A percentile compares a stretch with the other conserved stretches of the same genome.
These are phyloP conservation scores for Corynascus novoguineensis DNA, from an alignment of 495 filamentous ascomycete species.

Conservation along the genomic window DNA sequence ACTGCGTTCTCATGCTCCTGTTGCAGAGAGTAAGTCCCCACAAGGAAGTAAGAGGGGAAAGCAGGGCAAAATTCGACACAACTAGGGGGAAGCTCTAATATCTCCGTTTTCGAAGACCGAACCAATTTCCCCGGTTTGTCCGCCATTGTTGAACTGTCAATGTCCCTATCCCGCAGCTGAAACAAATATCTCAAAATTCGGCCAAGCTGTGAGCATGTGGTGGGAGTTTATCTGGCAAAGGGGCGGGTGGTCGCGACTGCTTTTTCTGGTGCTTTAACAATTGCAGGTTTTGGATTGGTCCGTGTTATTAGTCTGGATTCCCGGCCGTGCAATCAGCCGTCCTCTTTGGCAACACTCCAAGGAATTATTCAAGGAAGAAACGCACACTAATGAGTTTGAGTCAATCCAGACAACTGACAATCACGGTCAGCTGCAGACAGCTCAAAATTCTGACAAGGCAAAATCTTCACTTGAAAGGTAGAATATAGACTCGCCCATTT, in stretches of 20 bases:
- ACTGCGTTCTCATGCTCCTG: constrained; percentile 38
- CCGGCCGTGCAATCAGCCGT: neutral
- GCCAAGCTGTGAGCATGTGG: too few species aligned
- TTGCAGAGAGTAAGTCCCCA: constrained; percentile 82
- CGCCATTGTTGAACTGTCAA: neutral
- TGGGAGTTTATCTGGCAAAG: neutral
- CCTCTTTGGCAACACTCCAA: neutral
- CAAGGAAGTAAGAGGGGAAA: constrained; percentile 60
- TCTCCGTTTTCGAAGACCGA: constrained; percentile 36
- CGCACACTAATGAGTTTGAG: too few species aligned
- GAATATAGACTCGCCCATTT: too few species aligned
- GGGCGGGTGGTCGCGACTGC: neutral
- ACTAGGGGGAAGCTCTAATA: constrained; percentile 63
- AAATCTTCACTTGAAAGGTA: too few species aligned
- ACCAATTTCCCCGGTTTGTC: constrained; percentile 15
- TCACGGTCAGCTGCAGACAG: too few species aligned
- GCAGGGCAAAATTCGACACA: constrained; percentile 76
- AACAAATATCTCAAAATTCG: too few species aligned
- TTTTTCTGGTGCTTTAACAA: constrained; percentile 14
- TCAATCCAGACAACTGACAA: too few species aligned
- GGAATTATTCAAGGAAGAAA: neutral
- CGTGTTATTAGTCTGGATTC: neutral
- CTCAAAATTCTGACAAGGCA: too few species aligned
- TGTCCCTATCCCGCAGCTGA: neutral
- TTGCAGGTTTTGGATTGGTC: constrained; percentile 6